Evolutionary conservation across 1,284 basidiomycete species (phyloP).

Genomic region (Volvariella surrecta): DNA sequence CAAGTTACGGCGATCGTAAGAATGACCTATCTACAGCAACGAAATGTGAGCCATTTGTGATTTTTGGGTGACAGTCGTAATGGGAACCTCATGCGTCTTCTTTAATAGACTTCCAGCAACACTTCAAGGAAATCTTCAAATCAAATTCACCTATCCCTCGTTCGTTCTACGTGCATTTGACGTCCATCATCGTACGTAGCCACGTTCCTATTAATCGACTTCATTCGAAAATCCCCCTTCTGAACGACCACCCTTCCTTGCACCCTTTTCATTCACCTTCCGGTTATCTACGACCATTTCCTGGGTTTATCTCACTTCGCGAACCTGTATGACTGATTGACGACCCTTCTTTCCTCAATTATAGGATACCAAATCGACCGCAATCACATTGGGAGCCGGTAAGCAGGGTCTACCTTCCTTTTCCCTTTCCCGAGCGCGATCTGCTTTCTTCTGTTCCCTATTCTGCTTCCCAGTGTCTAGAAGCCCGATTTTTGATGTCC

Average conservation of each 20-base stretch:
- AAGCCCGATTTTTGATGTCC: constrained; percentile 1
- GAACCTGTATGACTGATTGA: too few relatives aligned
- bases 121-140: constrained; percentile 57
- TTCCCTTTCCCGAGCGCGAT: too few relatives aligned
- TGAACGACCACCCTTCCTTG: too few relatives aligned
- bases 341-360: constrained; percentile 4
- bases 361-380: constrained; percentile 62
- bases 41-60: constrained; percentile 44
- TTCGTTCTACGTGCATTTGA: constrained; percentile 63
- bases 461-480: too few relatives aligned
- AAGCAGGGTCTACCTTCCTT: constrained; percentile 14
- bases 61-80: neutral
- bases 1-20: constrained; percentile 52
- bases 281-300: constrained; percentile 62
- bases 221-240: too few relatives aligned
- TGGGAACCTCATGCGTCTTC: neutral
- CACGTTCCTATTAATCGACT: constrained; percentile 4
- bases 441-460: too few relatives aligned
- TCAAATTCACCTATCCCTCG: constrained; percentile 51
- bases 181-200: constrained; percentile 57
- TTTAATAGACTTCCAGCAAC: constrained; percentile 49
- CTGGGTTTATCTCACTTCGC: constrained; percentile 4
- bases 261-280: constrained; percentile 64
- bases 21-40: constrained; percentile 50
- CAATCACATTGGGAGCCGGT: constrained; percentile 57